Conservation (phyloP, 2,329 filamentous ascomycete genomes). For the Clonostachys rosea region DNA sequence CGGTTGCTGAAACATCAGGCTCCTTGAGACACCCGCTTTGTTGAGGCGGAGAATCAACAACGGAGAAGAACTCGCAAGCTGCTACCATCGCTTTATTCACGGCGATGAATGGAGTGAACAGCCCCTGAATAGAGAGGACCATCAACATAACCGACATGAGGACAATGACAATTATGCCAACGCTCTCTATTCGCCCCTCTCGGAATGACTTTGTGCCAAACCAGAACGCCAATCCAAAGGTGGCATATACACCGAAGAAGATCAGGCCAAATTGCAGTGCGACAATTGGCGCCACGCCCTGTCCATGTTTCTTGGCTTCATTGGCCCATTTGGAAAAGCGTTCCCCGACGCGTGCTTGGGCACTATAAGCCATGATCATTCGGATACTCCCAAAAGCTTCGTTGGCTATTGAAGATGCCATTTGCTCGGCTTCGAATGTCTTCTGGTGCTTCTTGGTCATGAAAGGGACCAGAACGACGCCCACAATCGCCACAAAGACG, state of each 20-base stretch:
- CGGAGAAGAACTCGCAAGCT: constrained; percentile 38
- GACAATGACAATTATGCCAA: constrained; percentile 43
- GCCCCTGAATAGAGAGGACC: constrained; percentile 35
- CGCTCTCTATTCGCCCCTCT: constrained; percentile 33
- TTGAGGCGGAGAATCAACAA: constrained; percentile 27
- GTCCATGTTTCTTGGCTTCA: too few relatives aligned
- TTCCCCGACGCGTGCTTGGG: too few relatives aligned
- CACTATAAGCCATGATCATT: constrained; percentile 43
- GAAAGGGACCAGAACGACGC: constrained; percentile 28
- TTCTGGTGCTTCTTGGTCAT: constrained; percentile 36
- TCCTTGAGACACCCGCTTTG: constrained; percentile 10
- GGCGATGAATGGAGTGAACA: constrained; percentile 38
- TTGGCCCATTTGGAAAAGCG: too few relatives aligned
- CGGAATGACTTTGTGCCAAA: constrained; percentile 41
- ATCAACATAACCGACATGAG: constrained; percentile 41
- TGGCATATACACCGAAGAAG: constrained; percentile 41
- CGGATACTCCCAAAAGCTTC: constrained; percentile 43
- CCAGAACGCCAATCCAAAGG: constrained; percentile 46
- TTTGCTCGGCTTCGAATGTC: constrained; percentile 32
- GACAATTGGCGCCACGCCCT: constrained; percentile 35
- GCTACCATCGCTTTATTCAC: constrained; percentile 40
- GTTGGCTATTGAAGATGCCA: constrained; percentile 39
- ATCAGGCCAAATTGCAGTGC: constrained; percentile 29
- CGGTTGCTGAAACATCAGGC: constrained; percentile 30
- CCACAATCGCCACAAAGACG: constrained; percentile 34